Conservation (phyloP, 208 protist genomes). For the Leptomonas pyrrhocoris region DNA sequence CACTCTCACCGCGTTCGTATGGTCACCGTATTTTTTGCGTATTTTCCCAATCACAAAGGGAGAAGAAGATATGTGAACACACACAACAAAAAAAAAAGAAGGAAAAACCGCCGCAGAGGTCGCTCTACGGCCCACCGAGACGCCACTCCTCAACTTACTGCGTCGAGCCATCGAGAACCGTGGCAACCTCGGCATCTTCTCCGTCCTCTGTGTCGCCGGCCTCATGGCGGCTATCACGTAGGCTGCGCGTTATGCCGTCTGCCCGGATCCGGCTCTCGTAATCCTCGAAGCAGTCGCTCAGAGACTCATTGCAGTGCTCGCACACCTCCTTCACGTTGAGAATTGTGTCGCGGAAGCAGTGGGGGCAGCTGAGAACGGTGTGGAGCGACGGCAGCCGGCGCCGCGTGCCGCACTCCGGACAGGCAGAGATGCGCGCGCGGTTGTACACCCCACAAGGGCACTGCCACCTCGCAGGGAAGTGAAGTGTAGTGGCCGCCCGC, state of each 20-base stretch:
- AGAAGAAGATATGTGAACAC: too few species aligned
- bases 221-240: neutral
- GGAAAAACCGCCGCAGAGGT: too few species aligned
- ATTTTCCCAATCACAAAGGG: too few species aligned
- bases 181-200: neutral
- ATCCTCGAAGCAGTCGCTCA: slow-evolving; percentile 7
- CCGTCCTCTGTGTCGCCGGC: neutral
- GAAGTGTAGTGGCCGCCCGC: slow-evolving; percentile 30
- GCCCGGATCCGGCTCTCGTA: slow-evolving; percentile 6
- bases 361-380: slow-evolving; percentile 43
- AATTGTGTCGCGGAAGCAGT: slow-evolving; percentile 60
- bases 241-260: neutral
- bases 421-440: slow-evolving; percentile 25
- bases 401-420: slow-evolving; percentile 60
- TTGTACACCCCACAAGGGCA: slow-evolving; percentile 70
- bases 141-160: neutral
- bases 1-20: too few species aligned
- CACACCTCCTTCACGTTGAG: slow-evolving; percentile 65
- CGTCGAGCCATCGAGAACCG: neutral
- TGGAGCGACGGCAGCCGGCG: slow-evolving; percentile 47
- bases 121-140: too few species aligned
- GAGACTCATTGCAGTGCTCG: slow-evolving; percentile 46
- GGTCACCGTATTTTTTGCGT: too few species aligned
- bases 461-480: slow-evolving; percentile 65
- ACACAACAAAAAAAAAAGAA: too few species aligned